Conservation (phyloP, 2,329 filamentous ascomycete genomes). For the Claviceps capensis region DNA sequence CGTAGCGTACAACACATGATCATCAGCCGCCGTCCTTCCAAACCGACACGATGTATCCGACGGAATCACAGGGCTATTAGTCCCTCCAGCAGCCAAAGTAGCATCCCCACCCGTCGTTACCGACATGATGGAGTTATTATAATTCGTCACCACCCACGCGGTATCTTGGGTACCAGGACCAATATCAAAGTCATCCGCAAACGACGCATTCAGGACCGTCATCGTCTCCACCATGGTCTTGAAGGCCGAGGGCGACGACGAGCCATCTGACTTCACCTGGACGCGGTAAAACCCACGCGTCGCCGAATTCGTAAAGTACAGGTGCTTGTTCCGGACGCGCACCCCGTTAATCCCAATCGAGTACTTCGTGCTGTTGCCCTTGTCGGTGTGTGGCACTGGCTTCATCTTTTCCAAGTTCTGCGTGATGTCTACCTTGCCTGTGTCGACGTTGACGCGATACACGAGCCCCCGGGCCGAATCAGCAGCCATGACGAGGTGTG, state of each 20-base stretch:
- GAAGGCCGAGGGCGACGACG: neutral
- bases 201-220: conserved; percentile 2
- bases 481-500: conserved; percentile 1
- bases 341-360: conserved; percentile 20
- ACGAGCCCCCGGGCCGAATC: conserved; percentile 14
- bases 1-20: conserved; percentile 3
- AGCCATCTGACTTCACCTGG: conserved; percentile 5
- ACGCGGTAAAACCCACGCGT: conserved; percentile 14
- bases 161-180: neutral
- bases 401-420: conserved; percentile 16
- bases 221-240: conserved; percentile 7
- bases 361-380: conserved; percentile 19
- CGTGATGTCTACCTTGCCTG: conserved; percentile 8
- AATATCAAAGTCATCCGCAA: conserved; percentile 12
- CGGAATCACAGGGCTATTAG: neutral
- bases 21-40: neutral
- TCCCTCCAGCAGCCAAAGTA: neutral
- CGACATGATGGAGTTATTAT: conserved; percentile 5
- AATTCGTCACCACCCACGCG: conserved; percentile 9
- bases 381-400: conserved; percentile 12
- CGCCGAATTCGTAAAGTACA: conserved; percentile 34
- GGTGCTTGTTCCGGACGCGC: conserved; percentile 28
- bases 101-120: conserved; percentile 3
- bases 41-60: conserved; percentile 1
- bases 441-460: conserved; percentile 13